Percentiles rank a stretch among this genome's conserved stretches.
phyloP scores from a whole-genome alignment of 2,329 filamentous ascomycete species.

The Colletotrichum camelliae region DNA sequence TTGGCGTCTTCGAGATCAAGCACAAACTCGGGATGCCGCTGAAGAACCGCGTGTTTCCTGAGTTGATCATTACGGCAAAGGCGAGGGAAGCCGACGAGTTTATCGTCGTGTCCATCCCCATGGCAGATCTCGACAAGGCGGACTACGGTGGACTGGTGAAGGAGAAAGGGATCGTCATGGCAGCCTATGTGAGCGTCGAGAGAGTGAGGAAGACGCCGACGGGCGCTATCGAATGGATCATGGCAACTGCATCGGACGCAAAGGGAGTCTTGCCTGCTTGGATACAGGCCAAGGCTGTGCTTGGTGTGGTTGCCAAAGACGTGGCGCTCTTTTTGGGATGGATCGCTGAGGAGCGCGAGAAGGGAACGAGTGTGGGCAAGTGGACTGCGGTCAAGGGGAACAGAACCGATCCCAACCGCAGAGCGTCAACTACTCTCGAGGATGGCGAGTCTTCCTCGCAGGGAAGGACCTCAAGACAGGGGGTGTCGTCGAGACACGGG shows the following conservation, averaged over 20 bases:
- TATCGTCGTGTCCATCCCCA: slow-evolving; percentile 61
- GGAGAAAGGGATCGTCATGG: slow-evolving; percentile 57
- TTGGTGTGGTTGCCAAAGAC: slow-evolving; percentile 71
- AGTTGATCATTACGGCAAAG: slow-evolving; percentile 64
- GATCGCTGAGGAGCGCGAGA: slow-evolving; percentile 52
- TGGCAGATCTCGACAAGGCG: slow-evolving; percentile 45
- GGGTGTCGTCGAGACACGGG: slow-evolving; percentile 4
- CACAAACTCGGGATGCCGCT: slow-evolving; percentile 64
- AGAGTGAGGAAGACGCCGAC: slow-evolving; percentile 51
- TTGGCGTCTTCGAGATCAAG: slow-evolving; percentile 67
- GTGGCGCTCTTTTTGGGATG: slow-evolving; percentile 72
- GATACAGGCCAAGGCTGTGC: slow-evolving; percentile 69
- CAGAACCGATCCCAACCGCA: not conserved
- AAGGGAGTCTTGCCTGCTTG: slow-evolving; percentile 69
- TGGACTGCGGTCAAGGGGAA: slow-evolving; percentile 19
- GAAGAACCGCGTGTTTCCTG: slow-evolving; percentile 68
- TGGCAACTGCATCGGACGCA: slow-evolving; percentile 78
- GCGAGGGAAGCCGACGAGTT: slow-evolving; percentile 50
- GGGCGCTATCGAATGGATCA: slow-evolving; percentile 72
- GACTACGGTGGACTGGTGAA: slow-evolving; percentile 36
- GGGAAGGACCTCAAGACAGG: slow-evolving; percentile 11
- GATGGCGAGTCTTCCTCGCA: slow-evolving; percentile 14
- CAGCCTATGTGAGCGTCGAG: slow-evolving; percentile 71
- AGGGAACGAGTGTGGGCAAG: slow-evolving; percentile 20
- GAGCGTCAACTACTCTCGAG: not conserved